Evolutionary conservation across 1,284 basidiomycete genomes (phyloP).

Genomic region (Singerocomus inundabilis): DNA sequence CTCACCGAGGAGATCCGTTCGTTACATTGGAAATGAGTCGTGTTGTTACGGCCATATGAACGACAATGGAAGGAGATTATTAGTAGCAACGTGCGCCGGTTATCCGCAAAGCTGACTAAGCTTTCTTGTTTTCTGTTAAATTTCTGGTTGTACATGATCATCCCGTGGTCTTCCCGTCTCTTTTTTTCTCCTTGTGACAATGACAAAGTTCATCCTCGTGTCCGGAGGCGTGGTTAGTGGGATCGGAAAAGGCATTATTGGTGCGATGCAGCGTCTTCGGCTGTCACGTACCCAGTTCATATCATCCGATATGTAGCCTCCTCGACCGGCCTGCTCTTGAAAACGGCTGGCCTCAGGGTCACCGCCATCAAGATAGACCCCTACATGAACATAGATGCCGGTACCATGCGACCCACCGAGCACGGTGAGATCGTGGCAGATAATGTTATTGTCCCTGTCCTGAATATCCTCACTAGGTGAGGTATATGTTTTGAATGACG

Average conservation of each 20-base stretch:
- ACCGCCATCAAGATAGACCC: conserved; percentile 99
- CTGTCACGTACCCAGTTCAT: conserved; percentile 27
- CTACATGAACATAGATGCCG: conserved; percentile 99
- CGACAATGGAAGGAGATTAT: neutral
- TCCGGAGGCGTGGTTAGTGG: conserved; percentile 92
- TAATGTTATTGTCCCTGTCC: conserved; percentile 2
- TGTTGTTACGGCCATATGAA: too few species aligned
- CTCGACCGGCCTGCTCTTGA: conserved; percentile 93
- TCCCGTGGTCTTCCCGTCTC: neutral
- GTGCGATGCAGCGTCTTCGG: conserved; percentile 47
- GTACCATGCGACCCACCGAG: conserved; percentile 98
- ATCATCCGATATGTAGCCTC: conserved; percentile 61
- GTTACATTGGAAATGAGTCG: neutral
- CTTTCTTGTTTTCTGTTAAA: conserved; percentile 2
- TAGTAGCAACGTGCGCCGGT: neutral
- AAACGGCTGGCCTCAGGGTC: conserved; percentile 94
- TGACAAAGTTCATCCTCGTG: conserved; percentile 91
- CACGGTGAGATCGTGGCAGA: conserved; percentile 66
- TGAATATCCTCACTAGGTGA: conserved; percentile 62
- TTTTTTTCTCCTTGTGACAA: conserved; percentile 29
- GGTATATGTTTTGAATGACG: conserved; percentile 98
- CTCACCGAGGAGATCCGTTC: neutral
- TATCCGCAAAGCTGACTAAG: conserved; percentile 16
- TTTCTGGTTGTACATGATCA: neutral
- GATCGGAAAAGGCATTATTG: conserved; percentile 93